Conservation (phyloP, 169 alveolate species). For the Cryptosporidium ryanae region DNA sequence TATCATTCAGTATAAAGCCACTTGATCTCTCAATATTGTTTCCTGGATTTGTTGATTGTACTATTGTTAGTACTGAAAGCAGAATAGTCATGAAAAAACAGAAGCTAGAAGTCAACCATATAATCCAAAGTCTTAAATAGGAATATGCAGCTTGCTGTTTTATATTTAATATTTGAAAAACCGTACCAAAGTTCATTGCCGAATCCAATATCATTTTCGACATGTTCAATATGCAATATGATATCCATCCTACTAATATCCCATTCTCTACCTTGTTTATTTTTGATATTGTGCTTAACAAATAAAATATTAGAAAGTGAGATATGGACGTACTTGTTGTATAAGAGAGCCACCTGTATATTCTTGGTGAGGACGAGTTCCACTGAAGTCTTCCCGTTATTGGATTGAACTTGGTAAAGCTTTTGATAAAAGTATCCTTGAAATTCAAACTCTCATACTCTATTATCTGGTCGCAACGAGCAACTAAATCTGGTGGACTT, state of each 20-base stretch:
- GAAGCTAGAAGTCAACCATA: slow-evolving; percentile 60
- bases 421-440: slow-evolving; percentile 39
- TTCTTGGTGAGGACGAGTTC: slow-evolving; percentile 62
- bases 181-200: slow-evolving; percentile 16
- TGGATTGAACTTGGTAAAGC: slow-evolving; percentile 37
- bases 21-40: slow-evolving; percentile 53
- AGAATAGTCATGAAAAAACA: slow-evolving; percentile 17
- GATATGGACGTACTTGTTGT: slow-evolving; percentile 56
- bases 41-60: slow-evolving; percentile 45
- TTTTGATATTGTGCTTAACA: slow-evolving; percentile 36
- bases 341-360: slow-evolving; percentile 67
- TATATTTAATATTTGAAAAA: slow-evolving; percentile 21
- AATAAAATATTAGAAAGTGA: slow-evolving; percentile 51
- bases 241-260: slow-evolving; percentile 57
- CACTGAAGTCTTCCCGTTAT: slow-evolving; percentile 55
- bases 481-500: slow-evolving; percentile 65
- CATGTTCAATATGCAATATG: slow-evolving; percentile 61
- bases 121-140: slow-evolving; percentile 39
- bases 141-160: slow-evolving; percentile 68
- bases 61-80: slow-evolving; percentile 39
- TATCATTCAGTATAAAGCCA: slow-evolving; percentile 55
- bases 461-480: slow-evolving; percentile 19
- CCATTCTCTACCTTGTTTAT: slow-evolving; percentile 50
- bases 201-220: slow-evolving; percentile 32
- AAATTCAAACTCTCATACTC: slow-evolving; percentile 36